A percentile compares a stretch with the other conserved stretches of the same genome.
These are phyloP conservation scores for Friedmanniomyces simplex DNA, from an alignment of 495 filamentous ascomycete genomes.

Conservation along the genomic window DNA sequence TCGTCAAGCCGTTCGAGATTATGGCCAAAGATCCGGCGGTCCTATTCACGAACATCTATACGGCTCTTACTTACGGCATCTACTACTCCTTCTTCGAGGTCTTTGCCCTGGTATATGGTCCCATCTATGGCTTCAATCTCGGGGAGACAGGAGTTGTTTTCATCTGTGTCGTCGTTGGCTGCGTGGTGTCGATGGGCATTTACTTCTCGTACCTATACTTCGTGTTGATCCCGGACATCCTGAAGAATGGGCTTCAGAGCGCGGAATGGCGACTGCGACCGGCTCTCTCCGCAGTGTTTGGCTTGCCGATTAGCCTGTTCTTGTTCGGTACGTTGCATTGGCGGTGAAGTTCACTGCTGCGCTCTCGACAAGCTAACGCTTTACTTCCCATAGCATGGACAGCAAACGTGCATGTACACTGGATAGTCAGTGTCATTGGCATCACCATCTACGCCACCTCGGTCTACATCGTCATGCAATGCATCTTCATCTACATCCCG, in stretches of 20 bases:
- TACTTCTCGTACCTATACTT: not conserved
- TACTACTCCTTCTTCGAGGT: conserved; percentile 44
- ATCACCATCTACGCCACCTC: not conserved
- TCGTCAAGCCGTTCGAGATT: conserved; percentile 51
- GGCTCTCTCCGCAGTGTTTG: not conserved
- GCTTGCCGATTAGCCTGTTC: too few relatives aligned
- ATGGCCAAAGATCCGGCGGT: conserved; percentile 50
- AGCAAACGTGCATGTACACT: not conserved
- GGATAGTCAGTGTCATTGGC: not conserved
- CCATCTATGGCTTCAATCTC: conserved; percentile 47
- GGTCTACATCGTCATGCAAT: not conserved
- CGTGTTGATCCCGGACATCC: not conserved
- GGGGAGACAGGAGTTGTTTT: conserved; percentile 24
- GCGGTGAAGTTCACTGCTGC: too few relatives aligned
- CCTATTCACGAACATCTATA: conserved; percentile 48
- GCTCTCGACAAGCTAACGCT: too few relatives aligned
- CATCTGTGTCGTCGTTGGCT: not conserved
- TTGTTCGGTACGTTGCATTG: too few relatives aligned
- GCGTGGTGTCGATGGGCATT: not conserved
- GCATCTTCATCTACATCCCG: conserved; percentile 47
- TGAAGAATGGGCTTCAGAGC: not conserved
- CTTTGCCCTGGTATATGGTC: conserved; percentile 54
- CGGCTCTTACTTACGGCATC: conserved; percentile 25
- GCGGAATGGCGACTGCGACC: not conserved
- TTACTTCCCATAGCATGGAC: too few relatives aligned